Evolutionary conservation across 176 grass and related monocot genomes (phyloP), one percentile per base, ranked within the genome.

Genomic region (Echinochloa phyllopogon): DNA sequence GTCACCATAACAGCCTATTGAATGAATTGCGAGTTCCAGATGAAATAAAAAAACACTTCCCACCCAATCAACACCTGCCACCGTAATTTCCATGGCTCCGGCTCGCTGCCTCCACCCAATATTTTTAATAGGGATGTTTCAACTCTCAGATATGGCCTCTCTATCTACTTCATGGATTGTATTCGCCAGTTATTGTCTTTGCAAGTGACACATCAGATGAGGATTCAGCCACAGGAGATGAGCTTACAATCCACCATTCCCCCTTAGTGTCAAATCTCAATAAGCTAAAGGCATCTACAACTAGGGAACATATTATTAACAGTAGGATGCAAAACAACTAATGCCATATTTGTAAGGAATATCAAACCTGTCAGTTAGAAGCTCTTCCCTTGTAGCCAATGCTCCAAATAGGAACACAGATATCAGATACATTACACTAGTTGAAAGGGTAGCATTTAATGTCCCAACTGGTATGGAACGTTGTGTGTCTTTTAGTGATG

Each of bases 401-500:
- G 96, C 87, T 87, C 96, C 96, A 61, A 98, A 98, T 15, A 98
- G 43, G 61, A 98, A 41, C 21, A 98, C 96, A 29, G 93, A 94
- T 77, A 98, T 8, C 36, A 98, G 23, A 79, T 98, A 98, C 82
- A 98, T 83, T 64, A 86, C 24, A 25, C 91, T 87, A 67, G 96
- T 98, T 68, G 68, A 87, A 72, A 95, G 76, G 18, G 91, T 94
- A 72, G 96, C 93, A 88, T 79, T 23, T 66, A 98, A 80, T 65
- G 96, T 98, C 85, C 96, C 96, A 74, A 94, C 51, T 67, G 96
- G 96, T 80, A 98, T 98, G 52, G 96, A 95, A 73, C 89, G 80
- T 29, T 98, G 93, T 77, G 96, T 98, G 70, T 98, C 93, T 90
- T 93, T 98, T 16, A 98, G 77, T 64, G 93, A 98, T 74, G 96